These are phyloP conservation scores for Theileria sp. DNA, from an alignment of 169 alveolate genomes.

Conservation along the genomic window DNA sequence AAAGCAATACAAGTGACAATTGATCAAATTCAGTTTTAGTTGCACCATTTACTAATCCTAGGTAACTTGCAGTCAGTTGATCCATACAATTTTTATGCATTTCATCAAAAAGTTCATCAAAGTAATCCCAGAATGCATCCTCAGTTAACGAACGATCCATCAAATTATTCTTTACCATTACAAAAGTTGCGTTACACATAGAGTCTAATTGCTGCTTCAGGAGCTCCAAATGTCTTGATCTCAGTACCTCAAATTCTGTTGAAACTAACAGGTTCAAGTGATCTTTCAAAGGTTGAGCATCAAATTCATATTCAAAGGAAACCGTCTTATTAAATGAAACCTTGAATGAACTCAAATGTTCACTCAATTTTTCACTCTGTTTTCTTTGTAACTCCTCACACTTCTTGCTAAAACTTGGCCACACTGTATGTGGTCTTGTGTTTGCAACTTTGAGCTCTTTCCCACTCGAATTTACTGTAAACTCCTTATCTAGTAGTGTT, in stretches of 20 bases:
- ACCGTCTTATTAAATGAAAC: slow-evolving; percentile 23
- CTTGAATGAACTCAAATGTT: not conserved
- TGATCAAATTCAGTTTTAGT: slow-evolving; percentile 40
- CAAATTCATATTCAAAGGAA: slow-evolving; percentile 29
- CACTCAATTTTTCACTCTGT: slow-evolving; percentile 13
- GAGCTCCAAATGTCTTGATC: slow-evolving; percentile 52
- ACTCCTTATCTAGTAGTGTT: slow-evolving; percentile 56
- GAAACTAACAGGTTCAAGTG: slow-evolving; percentile 30
- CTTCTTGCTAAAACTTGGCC: slow-evolving; percentile 41
- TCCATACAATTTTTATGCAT: slow-evolving; percentile 23
- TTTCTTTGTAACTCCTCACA: slow-evolving; percentile 35
- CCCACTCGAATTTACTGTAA: slow-evolving; percentile 53
- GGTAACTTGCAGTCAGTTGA: slow-evolving; percentile 23
- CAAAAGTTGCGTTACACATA: slow-evolving; percentile 24
- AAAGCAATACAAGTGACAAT: slow-evolving; percentile 32
- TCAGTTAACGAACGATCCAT: slow-evolving; percentile 37
- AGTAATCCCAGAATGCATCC: slow-evolving; percentile 50
- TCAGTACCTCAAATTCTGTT: slow-evolving; percentile 42
- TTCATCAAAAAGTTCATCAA: slow-evolving; percentile 32
- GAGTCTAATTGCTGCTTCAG: slow-evolving; percentile 30
- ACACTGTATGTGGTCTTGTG: slow-evolving; percentile 38
- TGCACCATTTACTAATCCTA: slow-evolving; percentile 23
- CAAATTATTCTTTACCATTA: slow-evolving; percentile 21
- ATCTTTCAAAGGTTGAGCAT: slow-evolving; percentile 31
- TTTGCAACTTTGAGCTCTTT: slow-evolving; percentile 45